These are phyloP conservation scores for Medakamo hakoo DNA, from an alignment of 139 green algal species.

Conservation along the genomic window DNA sequence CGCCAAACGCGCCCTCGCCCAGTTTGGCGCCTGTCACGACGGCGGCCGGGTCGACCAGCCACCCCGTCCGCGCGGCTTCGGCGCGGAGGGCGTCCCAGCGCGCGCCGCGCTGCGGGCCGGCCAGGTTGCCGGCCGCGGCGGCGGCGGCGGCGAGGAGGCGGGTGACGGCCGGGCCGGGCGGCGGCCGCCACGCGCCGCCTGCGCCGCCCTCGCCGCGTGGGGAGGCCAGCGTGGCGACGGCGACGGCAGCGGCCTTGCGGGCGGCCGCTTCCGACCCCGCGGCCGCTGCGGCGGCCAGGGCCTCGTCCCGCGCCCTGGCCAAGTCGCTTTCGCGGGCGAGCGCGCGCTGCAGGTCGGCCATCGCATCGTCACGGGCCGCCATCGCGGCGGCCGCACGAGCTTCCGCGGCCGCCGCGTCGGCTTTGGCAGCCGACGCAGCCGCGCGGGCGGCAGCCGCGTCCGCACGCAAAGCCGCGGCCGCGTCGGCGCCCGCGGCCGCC, in stretches of 20 bases:
- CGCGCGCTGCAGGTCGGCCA: background rate
- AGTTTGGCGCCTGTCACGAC: conserved; percentile 34
- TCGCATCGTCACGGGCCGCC: background rate
- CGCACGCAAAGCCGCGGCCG: too few relatives aligned
- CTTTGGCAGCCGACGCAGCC: too few relatives aligned
- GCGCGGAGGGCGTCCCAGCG: background rate
- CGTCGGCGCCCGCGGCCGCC: too few relatives aligned
- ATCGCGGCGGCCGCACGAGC: too few relatives aligned
- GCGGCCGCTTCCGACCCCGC: too few relatives aligned
- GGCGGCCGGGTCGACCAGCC: conserved; percentile 18
- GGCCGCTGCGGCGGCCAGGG: too few relatives aligned
- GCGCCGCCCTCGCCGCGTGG: too few relatives aligned
- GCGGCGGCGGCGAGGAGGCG: background rate
- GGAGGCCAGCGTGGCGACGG: background rate
- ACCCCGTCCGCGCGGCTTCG: conserved; percentile 1
- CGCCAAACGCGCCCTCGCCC: conserved; percentile 55
- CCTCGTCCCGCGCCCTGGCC: background rate
- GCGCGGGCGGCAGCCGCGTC: too few relatives aligned
- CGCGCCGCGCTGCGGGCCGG: too few relatives aligned
- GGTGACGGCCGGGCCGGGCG: too few relatives aligned
- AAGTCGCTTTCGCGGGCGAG: background rate
- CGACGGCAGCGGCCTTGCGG: background rate
- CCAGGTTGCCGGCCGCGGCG: background rate
- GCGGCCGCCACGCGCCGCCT: too few relatives aligned
- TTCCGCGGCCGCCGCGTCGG: too few relatives aligned